phyloP scores from a whole-genome alignment of 768 basidiomycete species.

The Nevesoporus exiguus region DNA sequence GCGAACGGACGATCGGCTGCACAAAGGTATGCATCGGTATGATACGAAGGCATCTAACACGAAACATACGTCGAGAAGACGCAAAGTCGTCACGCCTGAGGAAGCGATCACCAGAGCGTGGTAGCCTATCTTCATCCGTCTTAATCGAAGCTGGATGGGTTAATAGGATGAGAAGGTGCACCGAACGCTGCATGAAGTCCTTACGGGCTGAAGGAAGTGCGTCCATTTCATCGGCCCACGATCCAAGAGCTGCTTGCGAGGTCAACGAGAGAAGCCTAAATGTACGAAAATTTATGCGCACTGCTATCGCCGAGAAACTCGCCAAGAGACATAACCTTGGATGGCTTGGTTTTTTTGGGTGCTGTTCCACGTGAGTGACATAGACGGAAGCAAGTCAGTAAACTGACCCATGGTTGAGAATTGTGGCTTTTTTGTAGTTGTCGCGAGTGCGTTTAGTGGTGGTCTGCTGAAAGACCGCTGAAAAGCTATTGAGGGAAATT shows the following conservation, averaged over 20 bases:
- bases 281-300: conserved; percentile 40
- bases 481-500: conserved; percentile 25
- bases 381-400: not conserved
- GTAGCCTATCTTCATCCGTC: conserved; percentile 57
- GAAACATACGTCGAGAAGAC: conserved; percentile 54
- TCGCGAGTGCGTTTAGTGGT: conserved; percentile 4
- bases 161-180: conserved; percentile 9
- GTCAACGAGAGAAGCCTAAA: conserved; percentile 12
- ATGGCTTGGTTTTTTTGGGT: conserved; percentile 78
- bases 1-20: conserved; percentile 54
- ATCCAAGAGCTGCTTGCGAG: conserved; percentile 63
- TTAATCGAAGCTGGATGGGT: conserved; percentile 58
- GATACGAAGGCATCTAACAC: conserved; percentile 2
- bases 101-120: conserved; percentile 51
- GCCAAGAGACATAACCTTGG: conserved; percentile 83
- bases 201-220: conserved; percentile 87
- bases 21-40: conserved; percentile 12
- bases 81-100: conserved; percentile 62
- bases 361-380: conserved; percentile 42
- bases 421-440: conserved; percentile 11
- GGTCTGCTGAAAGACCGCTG: conserved; percentile 3
- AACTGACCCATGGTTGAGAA: conserved; percentile 28
- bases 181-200: conserved; percentile 32
- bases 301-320: conserved; percentile 88
- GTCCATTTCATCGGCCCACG: conserved; percentile 99